phyloP scores from a whole-genome alignment of 208 protist genomes.

The Leishmania tarentolae region DNA sequence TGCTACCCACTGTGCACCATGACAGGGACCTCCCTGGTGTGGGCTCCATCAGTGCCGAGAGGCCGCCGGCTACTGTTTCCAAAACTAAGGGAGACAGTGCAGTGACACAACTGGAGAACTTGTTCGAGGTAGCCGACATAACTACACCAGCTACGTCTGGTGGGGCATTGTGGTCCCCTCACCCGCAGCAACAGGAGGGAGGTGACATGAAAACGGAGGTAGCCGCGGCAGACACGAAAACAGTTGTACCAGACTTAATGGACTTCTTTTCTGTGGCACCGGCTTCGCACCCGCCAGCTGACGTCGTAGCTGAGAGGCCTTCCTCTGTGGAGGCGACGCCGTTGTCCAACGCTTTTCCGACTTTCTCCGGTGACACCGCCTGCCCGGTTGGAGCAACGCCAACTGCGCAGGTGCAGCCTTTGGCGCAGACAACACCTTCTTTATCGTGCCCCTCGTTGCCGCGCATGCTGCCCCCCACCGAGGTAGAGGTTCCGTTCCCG shows the following conservation, averaged over 20 bases:
- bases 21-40: constrained; percentile 4
- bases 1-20: constrained; percentile 2
- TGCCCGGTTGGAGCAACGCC: neutral
- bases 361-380: neutral
- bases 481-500: constrained; percentile 73
- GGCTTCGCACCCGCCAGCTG: neutral
- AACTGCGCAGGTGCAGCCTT: neutral
- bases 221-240: neutral
- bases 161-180: neutral
- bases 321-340: neutral
- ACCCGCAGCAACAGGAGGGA: neutral
- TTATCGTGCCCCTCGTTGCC: neutral
- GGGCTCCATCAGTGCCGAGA: neutral
- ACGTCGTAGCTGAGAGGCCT: neutral
- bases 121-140: constrained; percentile 13
- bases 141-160: neutral
- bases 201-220: neutral
- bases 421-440: neutral
- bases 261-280: constrained; percentile 24
- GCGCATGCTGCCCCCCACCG: constrained; percentile 7
- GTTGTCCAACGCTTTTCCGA: neutral
- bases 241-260: constrained; percentile 27
- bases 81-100: neutral
- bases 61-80: neutral
- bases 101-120: constrained; percentile 18